These are phyloP conservation scores for Yamadazyma buinensis DNA, from an alignment of 1,139 yeast genomes.

Conservation along the genomic window DNA sequence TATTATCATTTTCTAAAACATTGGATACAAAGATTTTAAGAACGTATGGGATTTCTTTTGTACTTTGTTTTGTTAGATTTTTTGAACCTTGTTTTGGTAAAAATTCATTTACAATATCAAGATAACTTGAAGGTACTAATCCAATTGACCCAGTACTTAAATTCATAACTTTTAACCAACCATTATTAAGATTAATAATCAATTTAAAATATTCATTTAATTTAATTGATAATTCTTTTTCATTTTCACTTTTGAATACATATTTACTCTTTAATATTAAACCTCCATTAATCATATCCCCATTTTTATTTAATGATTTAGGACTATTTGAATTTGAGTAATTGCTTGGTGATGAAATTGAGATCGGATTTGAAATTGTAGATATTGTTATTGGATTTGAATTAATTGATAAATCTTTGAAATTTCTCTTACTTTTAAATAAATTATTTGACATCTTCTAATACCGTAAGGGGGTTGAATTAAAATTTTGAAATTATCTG, in stretches of 20 bases:
- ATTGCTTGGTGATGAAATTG: not conserved
- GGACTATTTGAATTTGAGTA: not conserved
- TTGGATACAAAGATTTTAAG: slow-evolving; percentile 29
- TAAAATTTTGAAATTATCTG: no score
- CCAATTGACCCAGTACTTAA: slow-evolving; percentile 34
- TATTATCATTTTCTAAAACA: slow-evolving; percentile 30
- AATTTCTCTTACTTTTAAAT: slow-evolving; percentile 27
- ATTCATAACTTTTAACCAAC: slow-evolving; percentile 42
- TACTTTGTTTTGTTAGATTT: not conserved
- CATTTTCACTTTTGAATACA: slow-evolving; percentile 32
- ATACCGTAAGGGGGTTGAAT: no score
- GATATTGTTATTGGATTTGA: slow-evolving; percentile 4
- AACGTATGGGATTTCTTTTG: slow-evolving; percentile 22
- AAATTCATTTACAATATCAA: no score
- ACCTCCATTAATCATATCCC: no score
- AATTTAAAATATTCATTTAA: slow-evolving; percentile 39
- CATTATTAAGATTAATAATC: slow-evolving; percentile 37
- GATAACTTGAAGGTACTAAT: slow-evolving; percentile 37
- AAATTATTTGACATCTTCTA: slow-evolving; percentile 31
- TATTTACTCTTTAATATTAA: slow-evolving; percentile 36
- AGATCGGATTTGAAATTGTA: not conserved
- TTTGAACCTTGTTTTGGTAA: no score
- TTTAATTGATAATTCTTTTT: slow-evolving; percentile 28
- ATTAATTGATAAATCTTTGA: slow-evolving; percentile 28
- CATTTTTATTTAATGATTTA: no score